Evolutionary conservation across 2,329 filamentous ascomycete genomes (phyloP), one percentile per base, ranked within the genome.

Genomic region (Tolypocladium ovalisporum): DNA sequence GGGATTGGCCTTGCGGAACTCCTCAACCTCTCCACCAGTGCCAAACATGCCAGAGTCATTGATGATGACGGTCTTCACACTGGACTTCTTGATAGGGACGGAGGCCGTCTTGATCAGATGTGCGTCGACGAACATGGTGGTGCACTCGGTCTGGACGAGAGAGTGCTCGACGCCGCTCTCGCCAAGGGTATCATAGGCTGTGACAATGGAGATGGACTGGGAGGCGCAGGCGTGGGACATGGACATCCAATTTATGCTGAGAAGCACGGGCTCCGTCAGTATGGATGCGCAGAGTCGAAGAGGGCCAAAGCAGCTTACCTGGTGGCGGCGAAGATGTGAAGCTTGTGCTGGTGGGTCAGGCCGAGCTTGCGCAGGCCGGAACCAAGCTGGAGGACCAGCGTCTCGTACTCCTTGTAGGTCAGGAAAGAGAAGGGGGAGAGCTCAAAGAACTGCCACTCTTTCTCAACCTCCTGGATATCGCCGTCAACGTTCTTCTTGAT

Each of bases 361-460:
- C 90, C 91, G 40, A 96, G 76, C 67, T 87, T 85, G 68, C 86
- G 83, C 71, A 95, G 75, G 58, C 87, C 91, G 27, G 84, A 79
- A 56, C 89, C 91, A 22, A 91, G 74, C 64, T 88, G 79, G 58
- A 88, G 76, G 54, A 85, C 81, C 61, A 85, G 78, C 66, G 84
- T 78, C 73, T 89, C 83, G 69, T 93, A 94, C 74, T 96, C 86
- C 66, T 81, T 78, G 74, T 92, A 95, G 65, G 84, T 90, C 68
- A 87, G 78, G 77, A 86, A 96, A 51, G 80, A 79, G 76, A 88
- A 96, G 54, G 79, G 77, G 60, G 87, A 86, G 63, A 95, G 84
- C 79, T 96, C 91, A 65, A 90, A 95, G 74, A 86, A 95, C 56
- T 86, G 85, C 91, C 91, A 96, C 71, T 93, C 84, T 83, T 96